A percentile compares a stretch with the other conserved stretches of the same genome.
Conservation (phyloP, 176 grass and related monocot species). For the Avena insularis region DNA sequence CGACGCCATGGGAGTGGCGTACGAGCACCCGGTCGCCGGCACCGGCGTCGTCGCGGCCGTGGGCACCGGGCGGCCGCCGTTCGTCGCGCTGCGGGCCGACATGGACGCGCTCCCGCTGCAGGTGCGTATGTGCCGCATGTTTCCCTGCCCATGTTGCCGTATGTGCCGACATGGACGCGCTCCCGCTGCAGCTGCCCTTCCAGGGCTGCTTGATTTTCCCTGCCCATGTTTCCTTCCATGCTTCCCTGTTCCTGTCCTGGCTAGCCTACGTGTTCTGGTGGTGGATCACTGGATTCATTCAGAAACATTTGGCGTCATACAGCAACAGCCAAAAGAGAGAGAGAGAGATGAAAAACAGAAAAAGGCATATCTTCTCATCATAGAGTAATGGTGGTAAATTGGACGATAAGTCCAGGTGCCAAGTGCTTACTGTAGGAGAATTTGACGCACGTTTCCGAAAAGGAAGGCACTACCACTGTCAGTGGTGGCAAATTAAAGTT, state of each 20-base stretch:
- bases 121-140: conserved; percentile 35
- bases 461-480: background rate
- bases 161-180: too few species aligned
- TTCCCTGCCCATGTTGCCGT: too few species aligned
- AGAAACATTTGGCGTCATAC: background rate
- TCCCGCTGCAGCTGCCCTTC: too few species aligned
- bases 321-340: background rate
- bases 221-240: background rate
- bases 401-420: background rate
- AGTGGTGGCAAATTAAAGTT: background rate
- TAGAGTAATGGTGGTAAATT: background rate
- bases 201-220: background rate
- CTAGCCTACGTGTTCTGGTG: background rate
- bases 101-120: conserved; percentile 82
- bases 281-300: background rate
- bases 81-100: conserved; percentile 76
- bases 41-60: conserved; percentile 68
- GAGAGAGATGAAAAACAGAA: background rate
- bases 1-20: conserved; percentile 56
- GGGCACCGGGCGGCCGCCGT: conserved; percentile 54
- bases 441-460: background rate
- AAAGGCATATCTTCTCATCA: background rate
- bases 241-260: background rate
- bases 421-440: background rate
- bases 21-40: conserved; percentile 55